These are phyloP conservation scores for Dorcoceras hygrometricum DNA, from an alignment of 257 asterid genomes.

Conservation along the genomic window DNA sequence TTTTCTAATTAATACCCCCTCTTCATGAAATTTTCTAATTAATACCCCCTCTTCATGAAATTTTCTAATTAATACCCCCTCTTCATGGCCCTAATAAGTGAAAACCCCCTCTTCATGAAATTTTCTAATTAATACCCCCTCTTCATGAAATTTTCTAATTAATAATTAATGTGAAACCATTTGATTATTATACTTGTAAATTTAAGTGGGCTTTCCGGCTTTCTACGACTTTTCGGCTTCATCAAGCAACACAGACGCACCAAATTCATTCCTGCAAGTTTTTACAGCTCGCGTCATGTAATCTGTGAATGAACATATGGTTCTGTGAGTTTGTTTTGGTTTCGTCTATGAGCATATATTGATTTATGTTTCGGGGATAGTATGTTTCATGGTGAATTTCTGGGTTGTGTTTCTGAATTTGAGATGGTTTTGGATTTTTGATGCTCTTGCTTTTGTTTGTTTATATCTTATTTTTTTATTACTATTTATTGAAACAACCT, in stretches of 20 bases:
- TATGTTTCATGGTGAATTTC: constrained; percentile 32
- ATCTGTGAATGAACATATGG: constrained; percentile 19
- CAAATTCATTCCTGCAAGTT: neutral
- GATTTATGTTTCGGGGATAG: neutral
- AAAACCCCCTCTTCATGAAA: neutral
- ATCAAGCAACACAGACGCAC: neutral
- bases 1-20: too few species aligned
- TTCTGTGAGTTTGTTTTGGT: constrained; percentile 7
- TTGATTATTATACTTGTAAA: too few species aligned
- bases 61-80: too few species aligned
- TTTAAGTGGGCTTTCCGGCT: neutral
- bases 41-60: too few species aligned
- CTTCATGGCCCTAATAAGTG: too few species aligned
- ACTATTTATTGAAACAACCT: neutral
- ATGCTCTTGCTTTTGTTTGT: too few species aligned
- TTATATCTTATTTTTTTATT: too few species aligned
- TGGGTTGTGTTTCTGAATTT: constrained; percentile 14
- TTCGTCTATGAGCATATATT: neutral
- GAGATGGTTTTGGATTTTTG: neutral
- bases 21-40: too few species aligned
- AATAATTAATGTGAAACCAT: neutral
- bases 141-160: too few species aligned
- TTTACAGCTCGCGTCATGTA: neutral
- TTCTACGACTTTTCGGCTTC: neutral
- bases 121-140: too few species aligned